Evolutionary conservation across 176 grass and related monocot species (phyloP), one percentile per base, ranked within the genome.

Genomic region (Microstegium vimineum): DNA sequence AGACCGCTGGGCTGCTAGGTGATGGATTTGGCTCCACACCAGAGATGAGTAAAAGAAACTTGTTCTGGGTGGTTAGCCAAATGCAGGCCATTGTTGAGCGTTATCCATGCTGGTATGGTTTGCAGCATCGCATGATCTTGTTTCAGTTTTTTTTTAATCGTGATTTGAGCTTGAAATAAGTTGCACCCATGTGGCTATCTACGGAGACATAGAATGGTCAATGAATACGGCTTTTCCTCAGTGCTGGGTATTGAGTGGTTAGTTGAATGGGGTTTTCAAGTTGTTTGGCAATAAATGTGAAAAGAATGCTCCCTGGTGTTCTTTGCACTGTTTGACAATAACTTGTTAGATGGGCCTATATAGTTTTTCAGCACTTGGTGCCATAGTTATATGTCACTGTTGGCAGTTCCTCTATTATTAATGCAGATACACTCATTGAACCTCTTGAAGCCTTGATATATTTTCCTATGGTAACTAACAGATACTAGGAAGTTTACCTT

Each of bases 11-110:
- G 71, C 73, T 99, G 3, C 43, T 99, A 61, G 96, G 96, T 37
- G 91, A 93, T 80, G 96, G 96, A 23, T 99, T 99, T 41, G 96
- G 96, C n/a, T 92, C 88, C 3, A 99, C 96, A 7, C 91, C 96
- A 31, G 93, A 99, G 85, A 99, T 99, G 96, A 90, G 84, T 91
- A 99, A 99, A 81, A 83, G 85, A 38, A 88, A 95, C 74, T 88
- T 99, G 84, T 95, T 99, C 77, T 99, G 96, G 96, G 96, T 99
- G 86, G 96, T 99, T 68, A 99, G 88, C 65, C 94, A 92, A 91
- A 95, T 99, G 91, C 96, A 95, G 60, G 91, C 85, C 28, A 82
- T 93, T 20, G 33, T 99, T 10, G 91, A 95, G 64, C 89, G 60
- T 65, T 99, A 94, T 94, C 96, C 96, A 66, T 89, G 89, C 88